phyloP scores from a whole-genome alignment of 1,284 basidiomycete genomes.

The Schizophyllum commune region DNA sequence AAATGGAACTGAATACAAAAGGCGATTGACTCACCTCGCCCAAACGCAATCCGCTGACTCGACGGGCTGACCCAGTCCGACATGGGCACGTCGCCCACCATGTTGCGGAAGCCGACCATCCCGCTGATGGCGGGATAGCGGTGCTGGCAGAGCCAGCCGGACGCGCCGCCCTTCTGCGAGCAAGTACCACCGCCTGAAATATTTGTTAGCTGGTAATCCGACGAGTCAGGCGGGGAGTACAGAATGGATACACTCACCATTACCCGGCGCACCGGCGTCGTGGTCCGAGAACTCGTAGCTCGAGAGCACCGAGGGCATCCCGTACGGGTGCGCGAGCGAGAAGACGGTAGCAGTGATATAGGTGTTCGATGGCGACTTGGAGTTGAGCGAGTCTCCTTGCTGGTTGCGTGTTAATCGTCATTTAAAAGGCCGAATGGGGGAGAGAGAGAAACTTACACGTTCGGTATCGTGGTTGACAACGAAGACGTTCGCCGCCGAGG shows the following conservation, averaged over 20 bases:
- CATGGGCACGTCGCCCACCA: conserved; percentile 40
- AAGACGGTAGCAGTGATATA: conserved; percentile 56
- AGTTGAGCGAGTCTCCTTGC: conserved; percentile 48
- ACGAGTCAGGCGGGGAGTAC: not conserved
- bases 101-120: conserved; percentile 59
- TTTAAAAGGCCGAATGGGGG: not conserved
- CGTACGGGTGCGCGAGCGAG: conserved; percentile 60
- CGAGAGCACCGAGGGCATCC: conserved; percentile 57
- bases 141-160: conserved; percentile 61
- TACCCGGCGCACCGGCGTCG: conserved; percentile 47
- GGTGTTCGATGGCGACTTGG: conserved; percentile 55
- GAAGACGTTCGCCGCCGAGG: conserved; percentile 53
- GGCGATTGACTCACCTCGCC: conserved; percentile 33
- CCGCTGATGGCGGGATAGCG: conserved; percentile 50
- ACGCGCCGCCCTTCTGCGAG: conserved; percentile 39
- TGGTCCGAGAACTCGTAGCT: conserved; percentile 45
- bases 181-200: conserved; percentile 43
- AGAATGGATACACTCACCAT: conserved; percentile 24
- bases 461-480: conserved; percentile 68
- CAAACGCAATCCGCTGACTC: conserved; percentile 54
- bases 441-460: conserved; percentile 31
- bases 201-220: no score
- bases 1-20: not conserved
- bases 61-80: conserved; percentile 51
- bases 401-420: conserved; percentile 14